These are phyloP conservation scores for Epicoccum nigrum DNA, from an alignment of 2,329 filamentous ascomycete species.

Conservation along the genomic window DNA sequence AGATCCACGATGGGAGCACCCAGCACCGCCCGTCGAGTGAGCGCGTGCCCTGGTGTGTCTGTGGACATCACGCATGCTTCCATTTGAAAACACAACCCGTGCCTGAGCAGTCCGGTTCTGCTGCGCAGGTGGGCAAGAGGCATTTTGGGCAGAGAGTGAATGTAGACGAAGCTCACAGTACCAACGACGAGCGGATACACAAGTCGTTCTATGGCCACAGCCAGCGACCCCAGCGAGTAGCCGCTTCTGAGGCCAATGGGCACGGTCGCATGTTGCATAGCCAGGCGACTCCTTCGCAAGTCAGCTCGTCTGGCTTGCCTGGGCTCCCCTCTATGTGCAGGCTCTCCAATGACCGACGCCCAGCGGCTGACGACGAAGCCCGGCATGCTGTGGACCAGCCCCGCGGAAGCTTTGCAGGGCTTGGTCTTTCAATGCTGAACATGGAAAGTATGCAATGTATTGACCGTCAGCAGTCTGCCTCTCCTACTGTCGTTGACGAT, in stretches of 20 bases:
- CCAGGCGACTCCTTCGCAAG: conserved; percentile 36
- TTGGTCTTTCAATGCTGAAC: conserved; percentile 44
- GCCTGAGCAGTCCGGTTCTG: conserved; percentile 20
- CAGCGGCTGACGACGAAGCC: conserved; percentile 30
- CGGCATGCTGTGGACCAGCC: conserved; percentile 30
- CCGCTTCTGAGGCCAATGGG: conserved; percentile 27
- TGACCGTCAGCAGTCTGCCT: conserved; percentile 38
- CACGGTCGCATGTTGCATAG: conserved; percentile 27
- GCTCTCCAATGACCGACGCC: conserved; percentile 42
- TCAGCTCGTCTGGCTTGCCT: conserved; percentile 43
- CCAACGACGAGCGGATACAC: conserved; percentile 16
- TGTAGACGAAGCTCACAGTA: conserved; percentile 17
- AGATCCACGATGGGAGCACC: conserved; percentile 38
- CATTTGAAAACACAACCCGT: conserved; percentile 48
- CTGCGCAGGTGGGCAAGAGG: conserved; percentile 17
- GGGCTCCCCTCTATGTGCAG: conserved; percentile 47
- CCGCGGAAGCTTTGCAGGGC: conserved; percentile 33
- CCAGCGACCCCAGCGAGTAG: conserved; percentile 23
- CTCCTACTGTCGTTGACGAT: conserved; percentile 39
- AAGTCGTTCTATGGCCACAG: conserved; percentile 18
- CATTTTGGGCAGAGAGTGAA: conserved; percentile 16
- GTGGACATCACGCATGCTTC: conserved; percentile 64
- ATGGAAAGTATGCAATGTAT: conserved; percentile 28
- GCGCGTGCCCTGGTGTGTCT: conserved; percentile 56
- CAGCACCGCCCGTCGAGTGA: conserved; percentile 33